Evolutionary conservation across 805 yeast genomes (phyloP), one percentile per base, ranked within the genome.

Genomic region (Metschnikowia sp.): DNA sequence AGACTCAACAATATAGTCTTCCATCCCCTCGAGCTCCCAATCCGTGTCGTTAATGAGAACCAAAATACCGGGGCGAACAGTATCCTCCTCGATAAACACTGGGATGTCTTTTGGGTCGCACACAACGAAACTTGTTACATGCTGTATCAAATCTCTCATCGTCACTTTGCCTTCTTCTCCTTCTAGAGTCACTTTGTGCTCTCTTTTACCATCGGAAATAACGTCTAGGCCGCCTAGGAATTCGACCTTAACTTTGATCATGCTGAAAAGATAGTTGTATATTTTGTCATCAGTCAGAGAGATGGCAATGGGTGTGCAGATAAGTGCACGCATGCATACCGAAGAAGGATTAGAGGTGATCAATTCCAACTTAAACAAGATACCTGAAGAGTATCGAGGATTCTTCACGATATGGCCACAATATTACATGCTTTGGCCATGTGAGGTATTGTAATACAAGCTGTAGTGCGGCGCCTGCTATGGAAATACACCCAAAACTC

Each of bases 11-110:
- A 74, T 81, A 59, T 90, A 90, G 9, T 80, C 85, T 57, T 88
- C 90, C 65, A 84, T 90, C 10, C 89, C 98, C 63, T 90, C 96
- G 11, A 92, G 68, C 60, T 92, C 99, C 98, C 98, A 92, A 68
- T 92, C 99, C 0, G 96, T 83, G 62, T 92, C 98, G 61, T 92
- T 92, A 52, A 92, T 86, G 47, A 92, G 75, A 9, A 94, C 96
- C 51, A 92, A 71, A 40, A 92, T 88, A 2, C 99, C 99, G 0
- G 98, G 96, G 42, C 98, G 81, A 11, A 89, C 82, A 1, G 84
- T 78, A 10, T 74, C 96, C 55, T 88, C 91, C 57, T 88, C 94
- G 7, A 91, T 74, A 59, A 92, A 90, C 10, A 90, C 85, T 3
- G 81, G 84, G 29, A 77, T 69, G 59, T 86, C 90, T 49, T 79